Conservation (phyloP, 140 eudicot species). For the Erigeron philadelphicus region DNA sequence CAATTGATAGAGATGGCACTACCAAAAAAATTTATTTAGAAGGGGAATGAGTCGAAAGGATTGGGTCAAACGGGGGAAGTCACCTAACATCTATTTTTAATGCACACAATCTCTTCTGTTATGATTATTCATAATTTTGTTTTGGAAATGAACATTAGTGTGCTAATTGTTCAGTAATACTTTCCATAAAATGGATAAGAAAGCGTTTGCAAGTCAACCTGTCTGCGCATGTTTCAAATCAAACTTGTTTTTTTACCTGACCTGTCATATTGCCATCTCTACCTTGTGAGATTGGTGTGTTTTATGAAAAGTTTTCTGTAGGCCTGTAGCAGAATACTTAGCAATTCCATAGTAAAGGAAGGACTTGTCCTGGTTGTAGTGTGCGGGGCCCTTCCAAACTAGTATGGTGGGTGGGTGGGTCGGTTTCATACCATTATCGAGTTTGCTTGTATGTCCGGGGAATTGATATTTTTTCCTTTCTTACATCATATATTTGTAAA, state of each 20-base stretch:
- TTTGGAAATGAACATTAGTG: neutral
- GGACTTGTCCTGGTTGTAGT: neutral
- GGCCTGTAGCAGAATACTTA: neutral
- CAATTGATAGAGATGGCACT: neutral
- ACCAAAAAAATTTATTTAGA: neutral
- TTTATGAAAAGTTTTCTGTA: neutral
- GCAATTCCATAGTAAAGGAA: conserved; percentile 12
- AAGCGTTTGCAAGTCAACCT: neutral
- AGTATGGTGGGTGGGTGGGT: neutral
- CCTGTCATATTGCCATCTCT: neutral
- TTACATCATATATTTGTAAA: neutral
- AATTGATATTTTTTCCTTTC: neutral
- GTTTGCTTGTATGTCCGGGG: neutral
- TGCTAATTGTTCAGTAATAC: neutral
- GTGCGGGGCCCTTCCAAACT: neutral
- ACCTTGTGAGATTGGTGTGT: conserved; percentile 4
- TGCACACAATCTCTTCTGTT: neutral
- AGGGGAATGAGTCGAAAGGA: neutral
- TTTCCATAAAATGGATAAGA: neutral
- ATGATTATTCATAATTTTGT: neutral
- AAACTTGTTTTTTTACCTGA: neutral
- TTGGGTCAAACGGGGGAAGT: neutral
- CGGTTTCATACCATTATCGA: neutral
- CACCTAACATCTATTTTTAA: neutral
- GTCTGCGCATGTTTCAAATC: neutral